phyloP scores from a whole-genome alignment of 2,329 filamentous ascomycete species.

The Juglanconis juglandina region DNA sequence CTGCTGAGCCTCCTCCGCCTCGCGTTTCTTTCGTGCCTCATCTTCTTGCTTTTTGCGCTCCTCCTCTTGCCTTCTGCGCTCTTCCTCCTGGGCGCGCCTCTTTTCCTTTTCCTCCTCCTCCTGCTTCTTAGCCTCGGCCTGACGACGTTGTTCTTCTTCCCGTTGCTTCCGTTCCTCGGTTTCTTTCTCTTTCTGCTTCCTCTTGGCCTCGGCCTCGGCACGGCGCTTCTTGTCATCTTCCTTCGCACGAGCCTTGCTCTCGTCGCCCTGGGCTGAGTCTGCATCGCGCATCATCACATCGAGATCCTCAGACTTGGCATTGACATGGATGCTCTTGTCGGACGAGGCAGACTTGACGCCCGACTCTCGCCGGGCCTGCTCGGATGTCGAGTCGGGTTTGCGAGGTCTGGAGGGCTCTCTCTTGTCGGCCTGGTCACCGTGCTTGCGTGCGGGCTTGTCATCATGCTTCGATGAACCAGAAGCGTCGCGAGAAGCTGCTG shows the following conservation, averaged over 20 bases:
- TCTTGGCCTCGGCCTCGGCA: constrained; percentile 26
- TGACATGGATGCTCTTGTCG: constrained; percentile 55
- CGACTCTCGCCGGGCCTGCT: constrained; percentile 39
- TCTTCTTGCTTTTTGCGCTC: constrained; percentile 36
- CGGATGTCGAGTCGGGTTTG: constrained; percentile 31
- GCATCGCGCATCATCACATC: constrained; percentile 56
- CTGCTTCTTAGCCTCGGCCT: constrained; percentile 22
- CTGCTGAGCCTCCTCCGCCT: constrained; percentile 47
- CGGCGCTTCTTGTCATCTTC: constrained; percentile 28
- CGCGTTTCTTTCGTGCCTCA: constrained; percentile 42
- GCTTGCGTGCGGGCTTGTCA: constrained; percentile 34
- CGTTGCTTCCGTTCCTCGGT: constrained; percentile 24
- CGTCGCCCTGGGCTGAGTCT: constrained; percentile 24
- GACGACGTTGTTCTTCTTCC: constrained; percentile 23
- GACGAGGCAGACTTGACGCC: constrained; percentile 34
- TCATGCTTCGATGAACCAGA: constrained; percentile 24
- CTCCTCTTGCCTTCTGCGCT: constrained; percentile 29
- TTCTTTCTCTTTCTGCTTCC: constrained; percentile 30
- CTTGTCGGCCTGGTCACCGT: constrained; percentile 42
- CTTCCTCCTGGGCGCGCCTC: constrained; percentile 21
- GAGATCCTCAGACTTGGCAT: constrained; percentile 55
- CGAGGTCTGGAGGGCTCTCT: constrained; percentile 34
- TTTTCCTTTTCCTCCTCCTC: constrained; percentile 35
- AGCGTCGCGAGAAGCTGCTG: constrained; percentile 38
- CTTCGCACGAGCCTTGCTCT: constrained; percentile 22